Percentiles rank a stretch among this genome's conserved stretches.
These are phyloP conservation scores for Annulohypoxylon truncatum DNA, from an alignment of 2,329 filamentous ascomycete species.

Conservation along the genomic window DNA sequence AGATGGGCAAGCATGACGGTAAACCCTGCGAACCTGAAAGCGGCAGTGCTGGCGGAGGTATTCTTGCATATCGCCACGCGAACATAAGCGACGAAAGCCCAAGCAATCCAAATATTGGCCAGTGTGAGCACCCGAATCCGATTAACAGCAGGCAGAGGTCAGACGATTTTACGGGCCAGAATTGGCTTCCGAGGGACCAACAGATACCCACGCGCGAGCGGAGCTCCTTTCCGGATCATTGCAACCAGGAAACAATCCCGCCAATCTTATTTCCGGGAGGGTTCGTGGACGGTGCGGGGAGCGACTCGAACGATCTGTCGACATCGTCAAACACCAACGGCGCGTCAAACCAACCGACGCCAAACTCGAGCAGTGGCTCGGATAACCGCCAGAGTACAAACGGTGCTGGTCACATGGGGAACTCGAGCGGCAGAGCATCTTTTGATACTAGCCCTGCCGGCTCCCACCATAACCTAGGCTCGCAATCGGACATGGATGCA, in stretches of 20 bases:
- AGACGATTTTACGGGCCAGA: constrained; percentile 31
- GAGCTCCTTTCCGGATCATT: constrained; percentile 30
- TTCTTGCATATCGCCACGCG: constrained; percentile 57
- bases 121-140: constrained; percentile 47
- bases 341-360: constrained; percentile 67
- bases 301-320: constrained; percentile 60
- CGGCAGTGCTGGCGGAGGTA: constrained; percentile 47
- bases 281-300: constrained; percentile 57
- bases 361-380: constrained; percentile 66
- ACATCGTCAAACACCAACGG: constrained; percentile 61
- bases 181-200: constrained; percentile 56
- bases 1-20: constrained; percentile 21
- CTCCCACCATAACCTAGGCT: constrained; percentile 56
- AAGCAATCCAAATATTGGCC: constrained; percentile 55
- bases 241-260: constrained; percentile 24
- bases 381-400: constrained; percentile 53
- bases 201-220: constrained; percentile 50
- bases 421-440: constrained; percentile 57
- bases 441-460: constrained; percentile 65
- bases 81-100: constrained; percentile 53
- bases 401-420: constrained; percentile 49
- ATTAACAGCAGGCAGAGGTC: constrained; percentile 18
- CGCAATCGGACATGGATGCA: constrained; percentile 53
- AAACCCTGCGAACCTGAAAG: constrained; percentile 19
- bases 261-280: constrained; percentile 43